A percentile compares a stretch with the other conserved stretches of the same genome.
These are phyloP conservation scores for Piper longum DNA, from an alignment of 164 flowering plant genomes.

Conservation along the genomic window DNA sequence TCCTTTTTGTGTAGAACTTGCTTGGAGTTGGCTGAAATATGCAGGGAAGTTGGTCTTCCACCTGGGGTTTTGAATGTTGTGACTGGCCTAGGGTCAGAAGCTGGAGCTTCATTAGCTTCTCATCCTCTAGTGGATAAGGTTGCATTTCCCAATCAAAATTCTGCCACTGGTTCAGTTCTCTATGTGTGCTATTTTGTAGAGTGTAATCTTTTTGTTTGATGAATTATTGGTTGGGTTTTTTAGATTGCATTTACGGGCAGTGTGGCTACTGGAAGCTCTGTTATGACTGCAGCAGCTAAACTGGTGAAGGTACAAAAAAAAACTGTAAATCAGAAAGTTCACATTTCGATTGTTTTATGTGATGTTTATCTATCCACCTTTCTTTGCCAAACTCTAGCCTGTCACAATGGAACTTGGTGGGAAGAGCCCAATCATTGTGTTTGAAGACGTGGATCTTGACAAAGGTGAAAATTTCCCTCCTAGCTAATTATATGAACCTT, in stretches of 20 bases:
- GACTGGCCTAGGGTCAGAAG: slow-evolving; percentile 87
- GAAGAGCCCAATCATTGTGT: slow-evolving; percentile 88
- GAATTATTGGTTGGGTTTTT: neutral
- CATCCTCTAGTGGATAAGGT: slow-evolving; percentile 98
- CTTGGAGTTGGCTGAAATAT: slow-evolving; percentile 85
- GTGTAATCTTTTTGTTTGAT: neutral
- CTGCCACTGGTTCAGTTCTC: too few species aligned
- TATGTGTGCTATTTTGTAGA: too few species aligned
- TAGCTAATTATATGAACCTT: too few species aligned
- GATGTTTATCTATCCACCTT: neutral
- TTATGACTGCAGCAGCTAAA: slow-evolving; percentile 89
- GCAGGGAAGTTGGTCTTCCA: slow-evolving; percentile 86
- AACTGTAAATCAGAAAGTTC: neutral
- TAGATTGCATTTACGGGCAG: slow-evolving; percentile 99
- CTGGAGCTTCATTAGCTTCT: slow-evolving; percentile 93
- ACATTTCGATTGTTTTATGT: neutral
- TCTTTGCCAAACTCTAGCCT: slow-evolving; percentile 38
- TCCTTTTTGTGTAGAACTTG: slow-evolving; percentile 47
- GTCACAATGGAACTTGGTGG: slow-evolving; percentile 97
- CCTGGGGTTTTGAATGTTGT: slow-evolving; percentile 82
- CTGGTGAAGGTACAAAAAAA: slow-evolving; percentile 60
- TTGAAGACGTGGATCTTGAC: slow-evolving; percentile 62
- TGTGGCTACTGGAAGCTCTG: slow-evolving; percentile 64
- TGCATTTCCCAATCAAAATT: neutral
- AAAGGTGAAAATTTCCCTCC: too few species aligned